These are phyloP conservation scores for Phragmites australis DNA, from an alignment of 176 grass and related monocot species.

Conservation along the genomic window DNA sequence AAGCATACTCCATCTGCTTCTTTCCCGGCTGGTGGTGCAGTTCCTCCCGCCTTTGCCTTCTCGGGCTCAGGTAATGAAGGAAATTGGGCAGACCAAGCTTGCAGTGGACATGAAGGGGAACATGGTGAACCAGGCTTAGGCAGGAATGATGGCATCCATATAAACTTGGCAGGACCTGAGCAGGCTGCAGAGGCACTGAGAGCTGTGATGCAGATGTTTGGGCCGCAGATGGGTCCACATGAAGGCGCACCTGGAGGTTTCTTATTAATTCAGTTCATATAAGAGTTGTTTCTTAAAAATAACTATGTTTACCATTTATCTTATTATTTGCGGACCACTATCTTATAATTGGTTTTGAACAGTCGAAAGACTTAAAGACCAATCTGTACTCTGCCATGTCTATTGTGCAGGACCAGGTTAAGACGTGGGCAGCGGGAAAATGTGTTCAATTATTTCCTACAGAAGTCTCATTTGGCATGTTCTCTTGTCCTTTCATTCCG, in stretches of 20 bases:
- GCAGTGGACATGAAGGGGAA: conserved; percentile 30
- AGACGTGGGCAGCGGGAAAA: conserved; percentile 19
- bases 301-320: not conserved
- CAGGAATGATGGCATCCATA: conserved; percentile 34
- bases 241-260: conserved; percentile 47
- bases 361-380: not conserved
- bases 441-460: not conserved
- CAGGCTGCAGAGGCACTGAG: conserved; percentile 59
- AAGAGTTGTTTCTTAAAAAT: not conserved
- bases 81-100: conserved; percentile 15
- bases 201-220: conserved; percentile 73
- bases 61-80: conserved; percentile 22
- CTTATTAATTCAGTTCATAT: not conserved
- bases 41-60: conserved; percentile 37
- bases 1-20: conserved; percentile 20
- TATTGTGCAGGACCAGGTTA: conserved; percentile 45
- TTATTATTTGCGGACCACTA: not conserved
- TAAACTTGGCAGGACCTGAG: conserved; percentile 42
- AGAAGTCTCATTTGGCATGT: not conserved
- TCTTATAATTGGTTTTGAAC: not conserved
- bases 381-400: not conserved
- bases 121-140: conserved; percentile 23
- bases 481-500: not conserved
- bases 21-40: conserved; percentile 28
- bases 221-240: conserved; percentile 35